phyloP scores from a whole-genome alignment of 2,329 filamentous ascomycete genomes.

The Zymoseptoria brevis region DNA sequence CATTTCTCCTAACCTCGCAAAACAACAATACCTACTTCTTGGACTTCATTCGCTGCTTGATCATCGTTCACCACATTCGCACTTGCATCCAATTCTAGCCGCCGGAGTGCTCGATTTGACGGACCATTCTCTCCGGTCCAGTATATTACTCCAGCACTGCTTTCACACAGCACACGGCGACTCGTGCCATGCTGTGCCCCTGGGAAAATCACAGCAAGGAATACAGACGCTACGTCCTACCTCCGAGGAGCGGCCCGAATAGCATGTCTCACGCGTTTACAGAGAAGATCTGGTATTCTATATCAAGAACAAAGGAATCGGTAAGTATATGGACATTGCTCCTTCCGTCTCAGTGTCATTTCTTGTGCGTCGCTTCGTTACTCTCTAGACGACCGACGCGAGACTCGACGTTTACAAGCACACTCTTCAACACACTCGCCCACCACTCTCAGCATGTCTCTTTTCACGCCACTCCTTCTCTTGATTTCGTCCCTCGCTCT shows the following conservation, averaged over 20 bases:
- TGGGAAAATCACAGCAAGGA: too few species aligned
- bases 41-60: constrained; percentile 11
- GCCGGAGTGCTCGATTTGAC: background rate
- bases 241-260: too few species aligned
- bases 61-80: background rate
- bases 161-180: background rate
- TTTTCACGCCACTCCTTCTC: constrained; percentile 5
- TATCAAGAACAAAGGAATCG: background rate
- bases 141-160: background rate
- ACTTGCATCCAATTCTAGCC: background rate
- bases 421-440: background rate
- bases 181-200: too few species aligned
- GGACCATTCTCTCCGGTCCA: background rate
- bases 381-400: background rate
- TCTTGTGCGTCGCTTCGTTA: background rate
- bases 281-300: background rate
- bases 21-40: constrained; percentile 7
- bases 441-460: constrained; percentile 9
- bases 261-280: background rate
- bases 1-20: background rate
- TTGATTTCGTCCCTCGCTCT: constrained; percentile 4
- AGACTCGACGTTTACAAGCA: background rate
- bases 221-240: too few species aligned
- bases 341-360: background rate
- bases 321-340: background rate